These are phyloP conservation scores for Basipetospora chlamydospora DNA, from an alignment of 2,329 filamentous ascomycete genomes.

Conservation along the genomic window DNA sequence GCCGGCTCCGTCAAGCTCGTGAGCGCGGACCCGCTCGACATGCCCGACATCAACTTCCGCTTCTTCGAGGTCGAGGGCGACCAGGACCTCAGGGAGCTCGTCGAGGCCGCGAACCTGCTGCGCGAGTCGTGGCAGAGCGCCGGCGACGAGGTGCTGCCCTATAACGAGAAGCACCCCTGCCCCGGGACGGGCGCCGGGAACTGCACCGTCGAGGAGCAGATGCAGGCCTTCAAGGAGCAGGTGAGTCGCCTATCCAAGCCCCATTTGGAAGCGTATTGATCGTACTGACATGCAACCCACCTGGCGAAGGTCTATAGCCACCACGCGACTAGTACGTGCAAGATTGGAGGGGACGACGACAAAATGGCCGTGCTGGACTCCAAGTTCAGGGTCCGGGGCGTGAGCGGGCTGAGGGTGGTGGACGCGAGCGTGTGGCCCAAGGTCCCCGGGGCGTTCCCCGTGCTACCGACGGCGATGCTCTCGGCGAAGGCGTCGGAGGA, in stretches of 20 bases:
- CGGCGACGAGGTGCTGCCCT: conserved; percentile 8
- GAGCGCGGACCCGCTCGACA: conserved; percentile 45
- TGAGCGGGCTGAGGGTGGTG: conserved; percentile 41
- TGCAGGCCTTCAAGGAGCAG: conserved; percentile 32
- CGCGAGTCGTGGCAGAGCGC: conserved; percentile 14
- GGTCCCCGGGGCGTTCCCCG: conserved; percentile 32
- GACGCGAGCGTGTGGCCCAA: conserved; percentile 44
- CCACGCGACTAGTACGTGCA: conserved; percentile 39
- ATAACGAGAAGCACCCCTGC: conserved; percentile 11
- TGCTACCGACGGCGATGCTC: conserved; percentile 40
- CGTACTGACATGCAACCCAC: too few relatives aligned
- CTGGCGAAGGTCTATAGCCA: too few relatives aligned
- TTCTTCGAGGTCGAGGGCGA: conserved; percentile 34
- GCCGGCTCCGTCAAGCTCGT: conserved; percentile 47
- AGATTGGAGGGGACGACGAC: conserved; percentile 41
- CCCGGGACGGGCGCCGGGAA: conserved; percentile 8
- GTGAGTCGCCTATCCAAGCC: too few relatives aligned
- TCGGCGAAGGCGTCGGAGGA: conserved; percentile 47
- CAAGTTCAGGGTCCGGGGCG: conserved; percentile 41
- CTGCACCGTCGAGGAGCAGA: conserved; percentile 17
- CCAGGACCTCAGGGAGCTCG: conserved; percentile 25
- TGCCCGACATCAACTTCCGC: conserved; percentile 47
- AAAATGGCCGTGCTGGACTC: conserved; percentile 40
- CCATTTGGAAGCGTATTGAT: too few relatives aligned
- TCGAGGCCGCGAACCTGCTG: conserved; percentile 19